Evolutionary conservation across 2,329 filamentous ascomycete species (phyloP), one percentile per base, ranked within the genome.

Genomic region (Fusarium pseudocircinatum): DNA sequence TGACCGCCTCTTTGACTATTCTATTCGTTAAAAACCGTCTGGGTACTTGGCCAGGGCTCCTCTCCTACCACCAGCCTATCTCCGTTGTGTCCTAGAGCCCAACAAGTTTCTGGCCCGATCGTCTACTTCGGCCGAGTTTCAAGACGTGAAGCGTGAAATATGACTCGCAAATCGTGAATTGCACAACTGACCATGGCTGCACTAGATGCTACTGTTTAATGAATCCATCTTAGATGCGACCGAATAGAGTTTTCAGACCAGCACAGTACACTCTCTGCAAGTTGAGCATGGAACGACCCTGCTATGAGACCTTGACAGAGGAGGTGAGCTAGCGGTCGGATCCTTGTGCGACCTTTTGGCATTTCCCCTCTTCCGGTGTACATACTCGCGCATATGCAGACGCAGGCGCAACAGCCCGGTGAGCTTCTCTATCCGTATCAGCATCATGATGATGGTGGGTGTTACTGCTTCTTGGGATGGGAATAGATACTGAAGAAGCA

Each of bases 121-220:
- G 61, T 69, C 44, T 52, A 63, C 62, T 52, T 67, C 44, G 15
- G 65, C 67, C 28, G 36, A 60, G 54, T 65, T 59, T 39, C 34
- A 59, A 64, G 58, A 52, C 44, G 37, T 68, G 61, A 70, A 75
- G 67, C 56, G 70, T 73, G 65, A 67, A 62, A 46, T 61, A 60
- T 75, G 70, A 77, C 74, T 75, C 73, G 73, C 65, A 69, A 73
- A 50, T 56, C 53, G 66, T 67, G 70, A 70, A 73, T 70, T 73
- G 20, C 61, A 52, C 65, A 44, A 69, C 61, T 60, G 60, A 67
- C 64, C 70, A 73, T 67, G 64, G 68, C 64, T 66, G 63, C 70
- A 75, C 75, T 77, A 78, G 43, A 47, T 43, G 40, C n/a, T n/a
- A 57, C 49, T 63, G 74, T 78, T 78, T 78, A 67, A 78, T 78